phyloP scores from a whole-genome alignment of 2,329 filamentous ascomycete genomes.

The Pezicula radicicola region DNA sequence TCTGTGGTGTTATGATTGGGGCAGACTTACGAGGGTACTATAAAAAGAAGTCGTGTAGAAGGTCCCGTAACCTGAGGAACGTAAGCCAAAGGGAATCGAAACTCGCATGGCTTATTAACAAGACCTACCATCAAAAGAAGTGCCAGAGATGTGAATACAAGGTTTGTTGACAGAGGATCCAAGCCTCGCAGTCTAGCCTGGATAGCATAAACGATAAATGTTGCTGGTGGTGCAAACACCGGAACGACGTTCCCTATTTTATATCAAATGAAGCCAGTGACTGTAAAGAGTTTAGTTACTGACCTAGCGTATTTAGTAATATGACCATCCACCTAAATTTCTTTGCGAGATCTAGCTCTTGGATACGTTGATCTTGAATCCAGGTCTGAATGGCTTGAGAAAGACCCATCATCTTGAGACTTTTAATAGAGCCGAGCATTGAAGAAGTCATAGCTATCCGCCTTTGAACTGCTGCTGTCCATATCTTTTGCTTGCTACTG shows the following conservation, averaged over 20 bases:
- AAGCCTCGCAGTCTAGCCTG: constrained; percentile 2
- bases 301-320: too few species aligned
- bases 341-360: constrained; percentile 12
- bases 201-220: constrained; percentile 3
- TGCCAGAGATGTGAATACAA: constrained; percentile 6
- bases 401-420: constrained; percentile 42
- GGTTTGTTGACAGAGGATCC: background rate
- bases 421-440: constrained; percentile 40
- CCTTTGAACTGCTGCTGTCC: constrained; percentile 37
- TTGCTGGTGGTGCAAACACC: background rate
- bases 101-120: too few species aligned
- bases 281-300: too few species aligned
- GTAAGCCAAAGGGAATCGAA: too few species aligned
- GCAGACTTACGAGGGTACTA: background rate
- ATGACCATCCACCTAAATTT: constrained; percentile 2
- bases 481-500: constrained; percentile 23
- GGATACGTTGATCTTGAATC: constrained; percentile 25
- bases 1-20: too few species aligned
- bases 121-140: background rate
- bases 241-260: background rate
- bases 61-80: background rate
- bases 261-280: constrained; percentile 5
- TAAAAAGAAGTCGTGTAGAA: background rate
- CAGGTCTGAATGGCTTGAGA: constrained; percentile 27
- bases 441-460: constrained; percentile 36